Percentiles rank a stretch among this genome's conserved stretches.
Conservation (phyloP, 2,329 filamentous ascomycete genomes). For the Sporothrix mexicana region DNA sequence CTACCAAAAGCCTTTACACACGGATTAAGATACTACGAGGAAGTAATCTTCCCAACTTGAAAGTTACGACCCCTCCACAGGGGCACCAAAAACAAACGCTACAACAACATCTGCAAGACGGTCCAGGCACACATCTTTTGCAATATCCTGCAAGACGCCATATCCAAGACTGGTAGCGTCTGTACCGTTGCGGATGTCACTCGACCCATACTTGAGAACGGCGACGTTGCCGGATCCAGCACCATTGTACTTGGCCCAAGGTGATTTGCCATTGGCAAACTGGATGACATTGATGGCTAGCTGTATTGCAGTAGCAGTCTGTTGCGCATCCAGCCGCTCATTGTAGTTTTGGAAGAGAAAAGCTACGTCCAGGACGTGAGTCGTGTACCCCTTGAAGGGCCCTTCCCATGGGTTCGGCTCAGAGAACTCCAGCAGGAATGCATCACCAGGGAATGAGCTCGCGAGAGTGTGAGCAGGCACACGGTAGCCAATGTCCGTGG, state of each 20-base stretch:
- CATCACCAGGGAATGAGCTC: not conserved
- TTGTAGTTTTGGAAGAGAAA: conserved; percentile 19
- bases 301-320: not conserved
- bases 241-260: not conserved
- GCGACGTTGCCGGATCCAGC: not conserved
- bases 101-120: no score
- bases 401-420: conserved; percentile 14
- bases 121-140: no score
- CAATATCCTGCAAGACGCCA: no score
- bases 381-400: conserved; percentile 4
- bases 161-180: no score
- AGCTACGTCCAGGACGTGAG: not conserved
- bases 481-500: conserved; percentile 4
- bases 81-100: no score
- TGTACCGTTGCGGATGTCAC: no score
- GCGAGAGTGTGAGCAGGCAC: not conserved
- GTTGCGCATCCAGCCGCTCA: not conserved
- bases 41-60: no score
- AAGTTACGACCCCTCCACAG: no score
- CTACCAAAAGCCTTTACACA: no score
- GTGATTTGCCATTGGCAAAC: not conserved
- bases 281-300: not conserved
- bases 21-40: no score
- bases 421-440: not conserved
- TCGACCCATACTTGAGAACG: no score